Base-by-base conservation (phyloP, 176 grass and related monocot species). In the Microstegium vimineum region DNA sequence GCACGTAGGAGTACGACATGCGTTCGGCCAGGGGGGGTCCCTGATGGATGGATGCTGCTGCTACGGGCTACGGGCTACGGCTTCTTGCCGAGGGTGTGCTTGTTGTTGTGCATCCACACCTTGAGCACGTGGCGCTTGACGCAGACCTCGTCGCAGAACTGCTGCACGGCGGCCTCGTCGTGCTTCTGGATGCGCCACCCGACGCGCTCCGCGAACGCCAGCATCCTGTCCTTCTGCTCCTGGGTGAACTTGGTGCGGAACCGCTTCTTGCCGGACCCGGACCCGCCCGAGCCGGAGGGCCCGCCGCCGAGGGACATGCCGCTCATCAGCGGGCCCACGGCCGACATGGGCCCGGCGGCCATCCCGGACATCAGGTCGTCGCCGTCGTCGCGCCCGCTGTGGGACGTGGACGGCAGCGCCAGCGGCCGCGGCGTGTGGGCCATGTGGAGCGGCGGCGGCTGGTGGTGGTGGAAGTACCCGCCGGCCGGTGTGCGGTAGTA, bases 71-170 rank as follows among this genome's bases (percentile, higher is more conserved):
- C 51, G 30, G 10, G 56, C 60, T 81, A 88, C 35, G 88, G 92
- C 87, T 94, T 97, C 88, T 97, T 97, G 82, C 94, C 88, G 64
- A 94, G 88, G 82, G 88, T 90, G 80, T 97, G 85, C 94, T 97
- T 97, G 89, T 97, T 91, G 87, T 97, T 97, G 87, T 97, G 94
- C 94, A 97, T 97, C 94, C 94, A 97, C 3, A 97, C 94, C 89
- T 97, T 97, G 82, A 97, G 85, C 25, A 97, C 94, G 81, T 97
- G 94, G 64, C 92, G 91, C 66, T 87, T 90, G 74, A 98, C 86
- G 82, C 90, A 27, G 41, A 90, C 81, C 88, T 98, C 95, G 66
- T 90, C 71, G 78, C 95, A 98, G 88, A 98, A 98, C 69, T 90
- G 84, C 59, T 94, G 90, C 74, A 98, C 78, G n/a, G 95, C 90